Evolutionary conservation across 345 rosid species (phyloP), one percentile per base, ranked within the genome.

Genomic region (Gossypioides kirkii): DNA sequence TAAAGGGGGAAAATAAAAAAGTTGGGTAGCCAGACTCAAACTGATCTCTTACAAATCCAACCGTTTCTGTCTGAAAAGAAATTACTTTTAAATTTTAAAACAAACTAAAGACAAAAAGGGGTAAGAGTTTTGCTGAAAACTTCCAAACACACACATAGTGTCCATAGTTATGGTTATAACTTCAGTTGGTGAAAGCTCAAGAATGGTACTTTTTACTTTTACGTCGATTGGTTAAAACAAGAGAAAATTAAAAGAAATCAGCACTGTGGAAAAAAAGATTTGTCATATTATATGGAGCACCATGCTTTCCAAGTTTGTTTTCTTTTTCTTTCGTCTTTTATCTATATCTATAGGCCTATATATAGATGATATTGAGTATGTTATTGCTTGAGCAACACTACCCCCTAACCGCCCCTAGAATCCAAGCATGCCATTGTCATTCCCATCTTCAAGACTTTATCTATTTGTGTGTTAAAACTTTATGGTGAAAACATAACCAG

Each of bases 401-500:
- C 10, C 77, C 78, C 77, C 75, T 64, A 76, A 58, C 79, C 63
- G 22, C 84, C 55, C 80, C 55, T 18, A 72, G 23, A 22, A 62
- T 6, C 3, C 4, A 43, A 41, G 16, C 71, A 13, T 13, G 72
- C 20, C 80, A 72, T 79, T 82, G 58, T 10, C 55, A n/a, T 53
- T 32, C 38, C 38, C 38, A 32, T 32, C 38, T 32, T 32, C 38
- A 32, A 32, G 38, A 32, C 77, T 69, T 22, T 10, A 55, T 22
- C 61, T 7, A 22, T 59, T 25, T 45, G 70, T 62, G 59, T 54
- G 74, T 71, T 12, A 41, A 76, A 69, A 68, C 14, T 45, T 45
- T 10, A 45, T 10, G 75, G 87, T 87, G 88, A 84, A 81, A 84
- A 72, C 78, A 81, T 84, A 72, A 83, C 79, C 12, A 78, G 2